Percentiles rank a stretch among this genome's conserved stretches.
These are phyloP conservation scores for Acmispon strigosus DNA, from an alignment of 306 rosid genomes.

Conservation along the genomic window DNA sequence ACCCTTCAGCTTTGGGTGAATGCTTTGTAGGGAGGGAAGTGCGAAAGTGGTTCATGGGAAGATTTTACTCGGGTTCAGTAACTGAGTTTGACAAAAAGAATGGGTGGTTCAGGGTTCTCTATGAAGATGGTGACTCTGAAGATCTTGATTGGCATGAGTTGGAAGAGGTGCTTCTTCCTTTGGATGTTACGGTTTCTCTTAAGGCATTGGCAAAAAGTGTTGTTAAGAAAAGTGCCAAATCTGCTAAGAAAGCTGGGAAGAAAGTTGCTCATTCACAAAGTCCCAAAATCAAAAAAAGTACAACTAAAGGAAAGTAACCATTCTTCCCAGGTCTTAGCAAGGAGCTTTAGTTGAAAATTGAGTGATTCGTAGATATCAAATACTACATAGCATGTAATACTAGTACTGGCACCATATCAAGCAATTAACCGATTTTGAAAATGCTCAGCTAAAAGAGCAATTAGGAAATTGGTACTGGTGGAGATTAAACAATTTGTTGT, in stretches of 20 bases:
- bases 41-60: slow-evolving; percentile 58
- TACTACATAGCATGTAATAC: not conserved
- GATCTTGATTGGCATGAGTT: slow-evolving; percentile 85
- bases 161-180: slow-evolving; percentile 66
- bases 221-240: slow-evolving; percentile 39
- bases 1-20: slow-evolving; percentile 46
- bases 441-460: not conserved
- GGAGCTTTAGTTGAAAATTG: slow-evolving; percentile 12
- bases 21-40: slow-evolving; percentile 84
- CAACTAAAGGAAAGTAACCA: slow-evolving; percentile 28
- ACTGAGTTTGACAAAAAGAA: slow-evolving; percentile 49
- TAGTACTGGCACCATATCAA: not conserved
- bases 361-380: slow-evolving; percentile 1
- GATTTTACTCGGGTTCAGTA: slow-evolving; percentile 51
- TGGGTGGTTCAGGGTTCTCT: slow-evolving; percentile 72
- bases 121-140: slow-evolving; percentile 81
- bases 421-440: not conserved
- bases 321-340: not conserved
- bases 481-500: not conserved
- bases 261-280: slow-evolving; percentile 18
- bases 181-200: slow-evolving; percentile 62
- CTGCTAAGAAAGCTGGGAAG: slow-evolving; percentile 28
- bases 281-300: slow-evolving; percentile 22
- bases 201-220: slow-evolving; percentile 52
- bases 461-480: not conserved